phyloP scores from a whole-genome alignment of 371 early-diverging fungal genomes.

The Zychaea mexicana region DNA sequence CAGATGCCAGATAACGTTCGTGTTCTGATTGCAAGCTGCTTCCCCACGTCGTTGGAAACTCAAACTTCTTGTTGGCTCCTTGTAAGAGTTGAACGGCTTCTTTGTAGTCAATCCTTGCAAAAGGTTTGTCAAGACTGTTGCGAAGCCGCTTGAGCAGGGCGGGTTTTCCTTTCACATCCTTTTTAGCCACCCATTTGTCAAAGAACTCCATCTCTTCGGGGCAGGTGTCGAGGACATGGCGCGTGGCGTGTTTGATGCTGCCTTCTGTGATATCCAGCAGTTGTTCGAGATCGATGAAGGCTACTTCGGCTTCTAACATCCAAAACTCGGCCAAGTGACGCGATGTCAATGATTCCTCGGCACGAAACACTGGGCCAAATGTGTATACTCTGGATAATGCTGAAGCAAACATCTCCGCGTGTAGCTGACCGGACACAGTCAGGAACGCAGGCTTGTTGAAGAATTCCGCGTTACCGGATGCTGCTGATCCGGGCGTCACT shows the following conservation, averaged over 20 bases:
- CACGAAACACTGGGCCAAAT: slow-evolving; percentile 87
- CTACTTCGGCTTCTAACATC: slow-evolving; percentile 93
- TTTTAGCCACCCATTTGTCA: slow-evolving; percentile 50
- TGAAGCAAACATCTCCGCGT: slow-evolving; percentile 79
- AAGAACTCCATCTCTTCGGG: slow-evolving; percentile 59
- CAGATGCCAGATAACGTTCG: slow-evolving; percentile 80
- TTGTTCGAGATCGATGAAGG: slow-evolving; percentile 65
- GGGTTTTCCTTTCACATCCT: not conserved
- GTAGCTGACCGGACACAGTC: slow-evolving; percentile 91
- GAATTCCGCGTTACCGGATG: slow-evolving; percentile 49
- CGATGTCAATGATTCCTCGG: slow-evolving; percentile 82
- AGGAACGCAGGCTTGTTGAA: slow-evolving; percentile 79
- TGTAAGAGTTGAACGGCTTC: slow-evolving; percentile 80
- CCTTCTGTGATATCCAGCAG: slow-evolving; percentile 65
- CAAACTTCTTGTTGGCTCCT: slow-evolving; percentile 49
- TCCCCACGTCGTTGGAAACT: slow-evolving; percentile 79
- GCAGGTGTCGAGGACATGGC: slow-evolving; percentile 51
- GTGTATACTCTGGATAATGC: slow-evolving; percentile 86
- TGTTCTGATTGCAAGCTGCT: slow-evolving; percentile 83
- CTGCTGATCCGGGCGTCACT: slow-evolving; percentile 31
- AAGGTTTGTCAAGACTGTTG: slow-evolving; percentile 51
- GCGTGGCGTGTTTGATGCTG: slow-evolving; percentile 51
- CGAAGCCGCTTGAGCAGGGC: slow-evolving; percentile 27
- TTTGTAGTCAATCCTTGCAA: slow-evolving; percentile 78
- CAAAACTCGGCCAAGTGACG: slow-evolving; percentile 94